These are phyloP conservation scores for Stentor coeruleus DNA, from an alignment of 73 alveolate species.

Conservation along the genomic window DNA sequence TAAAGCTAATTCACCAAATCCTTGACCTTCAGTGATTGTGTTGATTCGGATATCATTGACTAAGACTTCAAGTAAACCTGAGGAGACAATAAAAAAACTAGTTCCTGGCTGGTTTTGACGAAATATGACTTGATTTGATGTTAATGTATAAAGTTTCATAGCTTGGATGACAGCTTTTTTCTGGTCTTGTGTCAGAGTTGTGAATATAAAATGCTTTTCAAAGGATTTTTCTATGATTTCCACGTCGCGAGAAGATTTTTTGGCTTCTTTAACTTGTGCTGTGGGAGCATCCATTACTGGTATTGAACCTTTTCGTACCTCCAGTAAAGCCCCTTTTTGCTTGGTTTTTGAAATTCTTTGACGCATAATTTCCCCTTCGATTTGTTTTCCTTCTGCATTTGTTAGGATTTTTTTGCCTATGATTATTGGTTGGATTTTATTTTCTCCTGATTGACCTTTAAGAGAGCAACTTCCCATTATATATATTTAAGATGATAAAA, in stretches of 20 bases:
- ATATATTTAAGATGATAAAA: too few species aligned
- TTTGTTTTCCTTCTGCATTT: too few species aligned
- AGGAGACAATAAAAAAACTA: not conserved
- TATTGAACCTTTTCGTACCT: too few species aligned
- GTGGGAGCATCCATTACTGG: too few species aligned
- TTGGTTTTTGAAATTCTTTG: too few species aligned
- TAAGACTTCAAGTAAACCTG: conserved; percentile 6
- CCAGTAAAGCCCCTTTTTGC: too few species aligned
- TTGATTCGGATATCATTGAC: not conserved
- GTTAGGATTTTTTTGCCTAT: too few species aligned
- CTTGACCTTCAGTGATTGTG: not conserved
- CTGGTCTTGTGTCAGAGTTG: not conserved
- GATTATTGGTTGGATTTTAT: too few species aligned
- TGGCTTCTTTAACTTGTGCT: too few species aligned
- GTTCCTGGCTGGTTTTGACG: conserved; percentile 5
- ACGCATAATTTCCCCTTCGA: too few species aligned
- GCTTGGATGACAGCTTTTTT: not conserved
- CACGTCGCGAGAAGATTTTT: not conserved
- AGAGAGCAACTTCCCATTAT: too few species aligned
- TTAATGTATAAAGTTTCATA: not conserved
- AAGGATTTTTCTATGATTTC: not conserved
- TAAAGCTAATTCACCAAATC: not conserved
- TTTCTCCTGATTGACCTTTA: too few species aligned
- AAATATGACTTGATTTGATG: conserved; percentile 6
- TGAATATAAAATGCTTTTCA: not conserved